phyloP scores from a whole-genome alignment of 2,329 filamentous ascomycete species.

The Alternaria sp. region DNA sequence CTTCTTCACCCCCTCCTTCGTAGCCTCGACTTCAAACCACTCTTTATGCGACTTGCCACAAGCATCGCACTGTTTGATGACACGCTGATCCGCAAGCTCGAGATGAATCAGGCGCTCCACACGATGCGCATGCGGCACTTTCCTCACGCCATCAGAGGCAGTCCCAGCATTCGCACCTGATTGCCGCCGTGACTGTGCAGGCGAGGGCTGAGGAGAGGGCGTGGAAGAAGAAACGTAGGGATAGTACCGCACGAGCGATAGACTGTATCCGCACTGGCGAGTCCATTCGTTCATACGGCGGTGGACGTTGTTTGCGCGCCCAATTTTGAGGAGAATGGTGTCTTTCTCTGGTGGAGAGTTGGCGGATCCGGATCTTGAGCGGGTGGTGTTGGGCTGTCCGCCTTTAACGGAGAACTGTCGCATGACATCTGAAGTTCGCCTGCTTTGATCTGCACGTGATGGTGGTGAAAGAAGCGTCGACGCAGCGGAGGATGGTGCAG shows the following conservation, averaged over 20 bases:
- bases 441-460: slow-evolving; percentile 47
- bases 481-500: slow-evolving; percentile 57
- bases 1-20: slow-evolving; percentile 68
- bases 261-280: slow-evolving; percentile 86
- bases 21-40: slow-evolving; percentile 91
- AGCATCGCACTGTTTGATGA: slow-evolving; percentile 69
- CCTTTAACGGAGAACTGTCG: slow-evolving; percentile 40
- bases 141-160: slow-evolving; percentile 55
- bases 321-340: slow-evolving; percentile 72
- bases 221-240: slow-evolving; percentile 66
- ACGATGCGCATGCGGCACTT: slow-evolving; percentile 83
- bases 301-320: slow-evolving; percentile 80
- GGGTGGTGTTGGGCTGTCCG: slow-evolving; percentile 9
- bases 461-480: slow-evolving; percentile 59
- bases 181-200: slow-evolving; percentile 30
- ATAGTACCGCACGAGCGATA: slow-evolving; percentile 90
- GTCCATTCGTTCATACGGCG: slow-evolving; percentile 91
- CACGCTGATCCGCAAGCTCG: slow-evolving; percentile 71
- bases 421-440: slow-evolving; percentile 43
- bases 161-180: slow-evolving; percentile 25
- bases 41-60: slow-evolving; percentile 89
- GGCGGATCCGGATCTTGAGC: not conserved
- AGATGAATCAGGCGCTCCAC: slow-evolving; percentile 91
- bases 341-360: slow-evolving; percentile 46
- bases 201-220: slow-evolving; percentile 32